These are phyloP conservation scores for Erodium moschatum DNA, from an alignment of 441 rosid genomes.

Conservation along the genomic window DNA sequence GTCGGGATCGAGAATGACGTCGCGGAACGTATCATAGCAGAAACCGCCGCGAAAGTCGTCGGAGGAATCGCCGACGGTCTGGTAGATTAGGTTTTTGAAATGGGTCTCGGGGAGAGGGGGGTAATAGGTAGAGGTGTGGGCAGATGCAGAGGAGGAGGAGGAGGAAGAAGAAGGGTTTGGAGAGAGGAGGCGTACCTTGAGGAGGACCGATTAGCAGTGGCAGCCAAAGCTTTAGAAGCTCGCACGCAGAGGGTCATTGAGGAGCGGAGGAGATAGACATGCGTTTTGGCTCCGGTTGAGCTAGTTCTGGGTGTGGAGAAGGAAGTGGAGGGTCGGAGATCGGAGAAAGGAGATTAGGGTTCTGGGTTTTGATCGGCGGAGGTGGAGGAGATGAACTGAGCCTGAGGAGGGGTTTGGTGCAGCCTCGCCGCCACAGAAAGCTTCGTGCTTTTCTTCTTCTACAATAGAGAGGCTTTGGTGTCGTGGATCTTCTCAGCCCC, in stretches of 20 bases:
- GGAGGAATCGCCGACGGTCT: constrained; percentile 27
- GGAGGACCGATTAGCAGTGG: constrained; percentile 18
- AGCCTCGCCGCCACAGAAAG: constrained; percentile 8
- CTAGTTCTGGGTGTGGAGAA: too few relatives aligned
- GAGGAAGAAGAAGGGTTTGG: constrained; percentile 18
- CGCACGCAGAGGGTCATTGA: constrained; percentile 47
- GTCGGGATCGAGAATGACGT: constrained; percentile 38
- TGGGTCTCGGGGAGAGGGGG: constrained; percentile 21
- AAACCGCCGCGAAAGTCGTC: constrained; percentile 22
- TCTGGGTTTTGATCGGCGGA: not conserved
- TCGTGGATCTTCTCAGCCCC: not conserved
- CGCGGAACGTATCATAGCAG: constrained; percentile 30
- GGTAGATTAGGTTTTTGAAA: constrained; percentile 41
- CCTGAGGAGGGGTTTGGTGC: not conserved
- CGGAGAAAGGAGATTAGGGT: not conserved
- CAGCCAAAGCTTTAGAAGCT: constrained; percentile 42
- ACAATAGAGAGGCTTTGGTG: not conserved
- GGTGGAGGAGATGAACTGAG: not conserved
- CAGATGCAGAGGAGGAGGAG: too few relatives aligned
- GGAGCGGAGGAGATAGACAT: constrained; percentile 5
- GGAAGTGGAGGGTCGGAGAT: too few relatives aligned
- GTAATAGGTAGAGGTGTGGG: not conserved
- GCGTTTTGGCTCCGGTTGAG: not conserved
- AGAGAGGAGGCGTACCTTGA: constrained; percentile 29
- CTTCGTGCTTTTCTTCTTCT: not conserved